Percentiles rank a stretch among this genome's conserved stretches.
Evolutionary conservation across 495 filamentous ascomycete species (phyloP).

Genomic region (Platismatia glauca): DNA sequence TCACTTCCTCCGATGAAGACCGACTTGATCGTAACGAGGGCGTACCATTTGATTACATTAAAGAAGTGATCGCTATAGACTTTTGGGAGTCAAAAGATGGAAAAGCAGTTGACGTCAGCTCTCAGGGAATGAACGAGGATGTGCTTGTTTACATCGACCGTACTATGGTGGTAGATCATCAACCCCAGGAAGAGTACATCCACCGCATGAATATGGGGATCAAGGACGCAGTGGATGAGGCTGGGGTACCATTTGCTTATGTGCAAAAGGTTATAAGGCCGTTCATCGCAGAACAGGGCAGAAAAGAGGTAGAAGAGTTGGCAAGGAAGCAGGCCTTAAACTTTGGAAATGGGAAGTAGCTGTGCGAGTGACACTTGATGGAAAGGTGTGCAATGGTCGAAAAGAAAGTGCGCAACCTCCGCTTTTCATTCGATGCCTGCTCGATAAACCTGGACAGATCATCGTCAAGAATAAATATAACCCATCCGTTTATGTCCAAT

Average conservation of each 20-base stretch:
- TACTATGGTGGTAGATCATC: conserved; percentile 30
- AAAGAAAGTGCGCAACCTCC: background rate
- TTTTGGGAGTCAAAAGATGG: conserved; percentile 38
- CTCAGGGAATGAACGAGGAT: conserved; percentile 13
- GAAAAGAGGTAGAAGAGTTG: conserved; percentile 10
- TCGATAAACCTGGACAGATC: background rate
- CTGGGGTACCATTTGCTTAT: conserved; percentile 50
- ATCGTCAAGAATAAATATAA: background rate
- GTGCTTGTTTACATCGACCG: conserved; percentile 54
- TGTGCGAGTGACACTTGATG: background rate
- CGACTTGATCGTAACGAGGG: conserved; percentile 49
- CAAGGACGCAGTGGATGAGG: conserved; percentile 43
- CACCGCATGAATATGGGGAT: conserved; percentile 60
- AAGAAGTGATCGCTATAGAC: conserved; percentile 27
- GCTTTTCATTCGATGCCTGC: background rate
- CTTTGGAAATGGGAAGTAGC: conserved; percentile 11
- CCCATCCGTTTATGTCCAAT: background rate
- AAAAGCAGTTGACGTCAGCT: conserved; percentile 35
- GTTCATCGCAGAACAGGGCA: conserved; percentile 39
- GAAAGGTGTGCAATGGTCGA: background rate
- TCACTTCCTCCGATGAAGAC: conserved; percentile 37
- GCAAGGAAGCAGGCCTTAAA: conserved; percentile 13
- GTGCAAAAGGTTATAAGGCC: conserved; percentile 48
- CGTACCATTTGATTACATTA: conserved; percentile 49
- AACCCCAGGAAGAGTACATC: conserved; percentile 55